Evolutionary conservation across 1,139 yeast genomes (phyloP).

Genomic region (Kodamaea suecica): DNA sequence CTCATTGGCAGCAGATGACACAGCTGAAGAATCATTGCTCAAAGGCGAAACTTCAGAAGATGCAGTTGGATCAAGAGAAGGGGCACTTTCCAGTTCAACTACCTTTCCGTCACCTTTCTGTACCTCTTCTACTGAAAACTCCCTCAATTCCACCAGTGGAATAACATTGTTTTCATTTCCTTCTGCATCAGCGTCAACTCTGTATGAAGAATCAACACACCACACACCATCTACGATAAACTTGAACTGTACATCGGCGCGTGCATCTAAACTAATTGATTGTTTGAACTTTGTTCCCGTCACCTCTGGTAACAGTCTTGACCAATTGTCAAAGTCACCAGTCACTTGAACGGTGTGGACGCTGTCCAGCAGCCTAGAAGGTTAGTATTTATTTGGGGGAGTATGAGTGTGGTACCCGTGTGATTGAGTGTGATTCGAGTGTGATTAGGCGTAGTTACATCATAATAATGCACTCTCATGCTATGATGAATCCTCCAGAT

Average conservation of each 20-base stretch:
- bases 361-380: slow-evolving; percentile 8
- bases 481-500: too few species aligned
- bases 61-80: too few species aligned
- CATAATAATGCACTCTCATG: neutral
- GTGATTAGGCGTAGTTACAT: neutral
- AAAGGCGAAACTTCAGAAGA: too few species aligned
- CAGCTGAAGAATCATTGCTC: too few species aligned
- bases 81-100: too few species aligned
- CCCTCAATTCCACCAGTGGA: slow-evolving; percentile 25
- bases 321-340: slow-evolving; percentile 45
- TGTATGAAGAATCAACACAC: slow-evolving; percentile 28
- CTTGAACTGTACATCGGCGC: slow-evolving; percentile 27
- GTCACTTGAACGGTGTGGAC: slow-evolving; percentile 33
- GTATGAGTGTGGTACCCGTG: neutral
- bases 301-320: slow-evolving; percentile 18
- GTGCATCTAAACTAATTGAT: slow-evolving; percentile 11
- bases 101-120: neutral
- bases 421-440: neutral
- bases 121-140: slow-evolving; percentile 1
- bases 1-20: too few species aligned
- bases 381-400: slow-evolving; percentile 10
- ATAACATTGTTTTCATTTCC: slow-evolving; percentile 41
- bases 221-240: slow-evolving; percentile 39
- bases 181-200: slow-evolving; percentile 28
- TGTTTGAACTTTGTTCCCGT: slow-evolving; percentile 18